Evolutionary conservation across 805 yeast species (phyloP), one percentile per base, ranked within the genome.

Genomic region (Ogataea ramenticola): DNA sequence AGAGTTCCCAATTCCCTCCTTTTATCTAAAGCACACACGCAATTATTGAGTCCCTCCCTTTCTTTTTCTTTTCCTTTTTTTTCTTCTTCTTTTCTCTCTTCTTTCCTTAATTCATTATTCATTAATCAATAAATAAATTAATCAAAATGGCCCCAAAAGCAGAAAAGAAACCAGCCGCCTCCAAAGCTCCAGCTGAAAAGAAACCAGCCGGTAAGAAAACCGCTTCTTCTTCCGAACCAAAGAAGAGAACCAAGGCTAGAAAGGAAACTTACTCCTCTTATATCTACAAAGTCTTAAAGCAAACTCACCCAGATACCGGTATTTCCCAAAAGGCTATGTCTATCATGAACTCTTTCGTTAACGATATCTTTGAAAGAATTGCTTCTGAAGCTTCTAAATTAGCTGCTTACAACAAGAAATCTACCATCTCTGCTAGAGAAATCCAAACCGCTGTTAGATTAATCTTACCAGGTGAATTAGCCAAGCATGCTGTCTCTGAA

Each of bases 221-320:
- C 66, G 79, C 95, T 52, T 71, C 95, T 55, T 74, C 87, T 53
- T 65, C 84, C 56, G 90, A 80, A 62, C 70, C 81, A 67, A 89
- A 88, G 81, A 89, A 86, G 85, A 88, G 95, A 79, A 66, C 87
- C 58, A 90, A 89, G 84, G 73, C 90, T 61, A 88, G 97, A 82
- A 89, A 88, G 85, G 97, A 91, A 77, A 88, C 97, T 54, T 91
- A 89, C 79, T 88, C 96, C 54, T 89, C 97, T 52, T 91, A 91
- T 76, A 91, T 91, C 69, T 91, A 90, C 93, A 91, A 90, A 75
- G 97, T 90, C 57, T 84, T 91, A 69, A 90, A 90, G 75, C 97
- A 91, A 80, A 90, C 97, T 52, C 98, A 91, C 75, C 98, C 97
- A 71, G 97, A 91, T 71, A 91, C 98, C 52, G 98, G 97, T 87